phyloP scores from a whole-genome alignment of 129 eudicot genomes.

The Silybum marianum region DNA sequence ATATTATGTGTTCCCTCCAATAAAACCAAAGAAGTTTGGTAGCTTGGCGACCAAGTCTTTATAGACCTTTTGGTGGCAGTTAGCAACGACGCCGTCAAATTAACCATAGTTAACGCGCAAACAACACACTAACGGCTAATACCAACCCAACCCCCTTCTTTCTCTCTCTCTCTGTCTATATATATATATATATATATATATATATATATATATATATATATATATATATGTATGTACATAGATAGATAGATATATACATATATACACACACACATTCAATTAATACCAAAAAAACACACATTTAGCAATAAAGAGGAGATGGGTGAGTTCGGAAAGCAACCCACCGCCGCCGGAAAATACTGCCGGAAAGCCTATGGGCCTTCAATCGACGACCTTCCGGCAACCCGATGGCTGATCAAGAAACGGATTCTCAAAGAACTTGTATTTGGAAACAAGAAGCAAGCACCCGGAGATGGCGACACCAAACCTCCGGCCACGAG shows the following conservation, averaged over 20 bases:
- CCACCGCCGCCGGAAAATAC: conserved; percentile 2
- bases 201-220: not conserved
- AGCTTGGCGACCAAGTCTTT: conserved; percentile 16
- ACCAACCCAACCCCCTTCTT: no score
- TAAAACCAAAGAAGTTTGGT: not conserved
- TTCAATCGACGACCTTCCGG: conserved; percentile 30
- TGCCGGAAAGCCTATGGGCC: conserved; percentile 10
- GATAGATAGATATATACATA: not conserved
- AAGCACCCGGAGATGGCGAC: conserved; percentile 1
- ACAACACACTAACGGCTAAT: not conserved
- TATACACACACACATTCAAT: not conserved
- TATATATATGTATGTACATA: not conserved
- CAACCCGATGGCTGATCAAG: conserved; percentile 24
- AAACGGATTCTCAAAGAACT: conserved; percentile 24
- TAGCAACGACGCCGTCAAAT: conserved; percentile 19
- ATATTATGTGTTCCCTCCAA: not conserved
- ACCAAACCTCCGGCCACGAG: conserved; percentile 3
- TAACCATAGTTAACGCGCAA: conserved; percentile 18
- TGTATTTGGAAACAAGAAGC: conserved; percentile 18
- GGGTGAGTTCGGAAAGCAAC: conserved; percentile 27
- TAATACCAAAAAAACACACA: not conserved
- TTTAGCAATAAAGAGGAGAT: not conserved
- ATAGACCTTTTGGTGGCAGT: not conserved
- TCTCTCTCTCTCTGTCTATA: no score
- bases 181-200: not conserved